A percentile compares a stretch with the other conserved stretches of the same genome.
These are phyloP conservation scores for Wilcoxina mikolae DNA, from an alignment of 495 filamentous ascomycete genomes.

Conservation along the genomic window DNA sequence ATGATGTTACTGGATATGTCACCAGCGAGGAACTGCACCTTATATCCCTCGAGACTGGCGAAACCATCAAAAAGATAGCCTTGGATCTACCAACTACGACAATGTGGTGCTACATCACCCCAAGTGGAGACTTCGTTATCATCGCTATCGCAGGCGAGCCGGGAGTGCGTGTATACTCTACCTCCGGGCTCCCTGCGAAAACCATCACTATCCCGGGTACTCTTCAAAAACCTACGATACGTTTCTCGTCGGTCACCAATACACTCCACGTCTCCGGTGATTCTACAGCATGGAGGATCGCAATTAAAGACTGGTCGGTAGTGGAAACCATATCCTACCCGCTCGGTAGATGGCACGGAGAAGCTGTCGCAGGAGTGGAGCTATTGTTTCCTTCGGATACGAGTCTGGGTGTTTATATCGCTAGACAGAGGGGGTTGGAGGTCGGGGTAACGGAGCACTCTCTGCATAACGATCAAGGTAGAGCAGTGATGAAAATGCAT, in stretches of 20 bases:
- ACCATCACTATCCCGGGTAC: background rate
- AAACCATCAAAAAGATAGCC: too few species aligned
- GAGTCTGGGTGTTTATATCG: too few species aligned
- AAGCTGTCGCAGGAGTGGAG: background rate
- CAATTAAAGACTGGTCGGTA: background rate
- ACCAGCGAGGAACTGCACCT: background rate
- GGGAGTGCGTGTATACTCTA: background rate
- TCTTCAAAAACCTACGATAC: background rate
- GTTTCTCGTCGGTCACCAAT: background rate
- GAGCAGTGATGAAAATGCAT: background rate
- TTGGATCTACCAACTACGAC: too few species aligned
- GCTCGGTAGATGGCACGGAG: background rate
- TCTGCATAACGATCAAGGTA: background rate
- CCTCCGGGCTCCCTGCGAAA: background rate
- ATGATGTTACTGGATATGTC: background rate
- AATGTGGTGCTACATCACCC: background rate
- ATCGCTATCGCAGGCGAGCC: background rate
- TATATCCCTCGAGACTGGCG: background rate
- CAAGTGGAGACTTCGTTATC: background rate
- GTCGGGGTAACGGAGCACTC: background rate
- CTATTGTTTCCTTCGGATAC: background rate
- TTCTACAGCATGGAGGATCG: background rate
- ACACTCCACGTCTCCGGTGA: background rate
- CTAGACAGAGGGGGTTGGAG: too few species aligned
- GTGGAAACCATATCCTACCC: background rate